phyloP scores from a whole-genome alignment of 1,139 yeast species.

The Geotrichum bryndzae region DNA sequence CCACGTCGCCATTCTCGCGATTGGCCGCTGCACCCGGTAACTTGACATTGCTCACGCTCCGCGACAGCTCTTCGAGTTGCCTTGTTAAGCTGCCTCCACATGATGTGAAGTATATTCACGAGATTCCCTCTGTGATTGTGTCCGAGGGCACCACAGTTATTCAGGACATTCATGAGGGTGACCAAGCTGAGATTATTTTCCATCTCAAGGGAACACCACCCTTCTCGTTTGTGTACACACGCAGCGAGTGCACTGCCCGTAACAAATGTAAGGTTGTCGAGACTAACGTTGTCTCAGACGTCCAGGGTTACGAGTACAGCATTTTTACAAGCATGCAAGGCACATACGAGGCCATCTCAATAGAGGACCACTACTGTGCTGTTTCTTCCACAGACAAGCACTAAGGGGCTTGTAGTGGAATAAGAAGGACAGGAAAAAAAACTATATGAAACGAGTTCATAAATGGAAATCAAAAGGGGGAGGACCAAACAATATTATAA shows the following conservation, averaged over 20 bases:
- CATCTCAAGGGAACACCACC: constrained; percentile 47
- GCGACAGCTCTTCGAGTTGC: constrained; percentile 76
- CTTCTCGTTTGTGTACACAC: constrained; percentile 50
- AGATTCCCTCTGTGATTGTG: constrained; percentile 86
- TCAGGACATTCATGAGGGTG: constrained; percentile 84
- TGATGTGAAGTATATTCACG: constrained; percentile 47
- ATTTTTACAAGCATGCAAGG: constrained; percentile 84
- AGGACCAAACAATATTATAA: not conserved
- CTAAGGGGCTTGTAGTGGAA: not conserved
- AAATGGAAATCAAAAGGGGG: not conserved
- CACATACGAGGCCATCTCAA: constrained; percentile 83
- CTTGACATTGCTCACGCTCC: constrained; percentile 58
- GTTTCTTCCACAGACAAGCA: constrained; percentile 26
- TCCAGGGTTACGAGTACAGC: constrained; percentile 60
- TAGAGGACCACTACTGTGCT: constrained; percentile 74
- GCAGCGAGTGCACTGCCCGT: constrained; percentile 41
- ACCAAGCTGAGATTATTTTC: constrained; percentile 44
- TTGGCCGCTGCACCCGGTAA: constrained; percentile 78
- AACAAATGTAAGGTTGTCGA: constrained; percentile 57
- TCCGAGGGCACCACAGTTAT: constrained; percentile 70
- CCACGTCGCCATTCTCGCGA: constrained; percentile 55
- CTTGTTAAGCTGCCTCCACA: constrained; percentile 48
- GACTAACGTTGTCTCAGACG: constrained; percentile 65
- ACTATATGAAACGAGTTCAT: not conserved
- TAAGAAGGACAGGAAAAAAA: not conserved